Evolutionary conservation across 2,329 filamentous ascomycete genomes (phyloP).

Genomic region (Aspergillus niger): DNA sequence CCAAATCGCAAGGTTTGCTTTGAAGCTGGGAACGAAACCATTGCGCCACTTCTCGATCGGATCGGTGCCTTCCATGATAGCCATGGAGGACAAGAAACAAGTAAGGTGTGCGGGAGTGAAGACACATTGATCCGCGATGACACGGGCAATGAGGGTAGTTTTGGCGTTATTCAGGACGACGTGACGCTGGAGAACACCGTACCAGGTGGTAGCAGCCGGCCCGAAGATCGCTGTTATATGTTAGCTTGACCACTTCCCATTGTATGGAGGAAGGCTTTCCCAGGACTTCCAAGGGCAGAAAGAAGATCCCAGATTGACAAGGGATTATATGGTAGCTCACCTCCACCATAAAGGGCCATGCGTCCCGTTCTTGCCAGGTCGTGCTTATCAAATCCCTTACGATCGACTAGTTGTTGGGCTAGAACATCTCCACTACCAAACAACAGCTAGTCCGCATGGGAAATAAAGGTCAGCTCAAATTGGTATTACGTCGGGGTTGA

Average conservation of each 20-base stretch:
- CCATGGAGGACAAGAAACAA: constrained; percentile 82
- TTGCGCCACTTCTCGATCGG: constrained; percentile 69
- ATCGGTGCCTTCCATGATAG: constrained; percentile 70
- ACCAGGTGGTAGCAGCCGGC: constrained; percentile 85
- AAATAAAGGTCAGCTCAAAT: constrained; percentile 1
- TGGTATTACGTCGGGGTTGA: not conserved
- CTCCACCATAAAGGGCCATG: constrained; percentile 53
- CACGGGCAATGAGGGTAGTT: constrained; percentile 73
- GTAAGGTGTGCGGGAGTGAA: constrained; percentile 85
- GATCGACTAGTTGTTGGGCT: constrained; percentile 88
- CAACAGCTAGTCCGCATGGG: constrained; percentile 59
- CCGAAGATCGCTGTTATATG: constrained; percentile 69
- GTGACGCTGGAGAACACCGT: constrained; percentile 71
- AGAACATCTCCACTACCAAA: constrained; percentile 90
- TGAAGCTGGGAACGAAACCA: constrained; percentile 71
- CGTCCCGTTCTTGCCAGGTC: constrained; percentile 56
- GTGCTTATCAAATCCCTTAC: constrained; percentile 74
- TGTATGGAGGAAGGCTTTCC: not conserved
- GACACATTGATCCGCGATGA: constrained; percentile 75
- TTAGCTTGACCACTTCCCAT: constrained; percentile 7
- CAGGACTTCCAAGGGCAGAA: not conserved
- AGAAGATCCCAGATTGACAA: not conserved
- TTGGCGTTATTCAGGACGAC: constrained; percentile 67
- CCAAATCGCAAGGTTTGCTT: constrained; percentile 87
- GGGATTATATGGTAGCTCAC: constrained; percentile 32